Conservation (phyloP, 225 moss, liverwort and hornwort species). For the Thuidium tamariscinum region DNA sequence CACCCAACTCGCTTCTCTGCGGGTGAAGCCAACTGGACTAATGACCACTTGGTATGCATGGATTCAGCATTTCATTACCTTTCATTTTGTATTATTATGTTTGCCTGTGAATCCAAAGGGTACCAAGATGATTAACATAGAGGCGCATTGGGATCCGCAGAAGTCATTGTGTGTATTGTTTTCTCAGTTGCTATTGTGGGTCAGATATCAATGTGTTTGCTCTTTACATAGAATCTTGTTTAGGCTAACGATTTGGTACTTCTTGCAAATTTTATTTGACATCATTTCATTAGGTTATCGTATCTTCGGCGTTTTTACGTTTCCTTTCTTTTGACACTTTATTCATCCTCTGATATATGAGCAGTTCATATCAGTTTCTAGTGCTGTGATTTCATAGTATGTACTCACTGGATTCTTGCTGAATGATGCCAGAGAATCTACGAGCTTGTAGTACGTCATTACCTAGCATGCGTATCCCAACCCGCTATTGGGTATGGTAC, state of each 20-base stretch:
- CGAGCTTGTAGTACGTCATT: conserved; percentile 95
- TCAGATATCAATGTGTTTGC: background rate
- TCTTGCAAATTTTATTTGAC: background rate
- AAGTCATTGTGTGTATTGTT: background rate
- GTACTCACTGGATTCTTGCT: conserved; percentile 6
- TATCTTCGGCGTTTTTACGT: background rate
- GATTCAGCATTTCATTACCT: background rate
- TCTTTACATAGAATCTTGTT: background rate
- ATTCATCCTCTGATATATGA: background rate
- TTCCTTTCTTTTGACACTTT: background rate
- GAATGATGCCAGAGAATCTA: conserved; percentile 58
- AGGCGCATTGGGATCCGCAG: background rate
- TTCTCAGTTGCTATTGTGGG: background rate
- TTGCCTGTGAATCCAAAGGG: background rate
- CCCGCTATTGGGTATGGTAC: conserved; percentile 92
- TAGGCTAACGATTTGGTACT: background rate
- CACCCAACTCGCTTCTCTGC: conserved; percentile 88
- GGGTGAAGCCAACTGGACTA: conserved; percentile 87
- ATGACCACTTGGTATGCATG: conserved; percentile 63
- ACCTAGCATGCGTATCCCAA: conserved; percentile 92
- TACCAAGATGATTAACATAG: background rate
- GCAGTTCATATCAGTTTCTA: background rate
- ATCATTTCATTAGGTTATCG: background rate
- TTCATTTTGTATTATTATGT: background rate
- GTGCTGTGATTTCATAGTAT: background rate